These are phyloP conservation scores for Colletotrichum godetiae DNA, from an alignment of 2,329 filamentous ascomycete genomes.

Conservation along the genomic window DNA sequence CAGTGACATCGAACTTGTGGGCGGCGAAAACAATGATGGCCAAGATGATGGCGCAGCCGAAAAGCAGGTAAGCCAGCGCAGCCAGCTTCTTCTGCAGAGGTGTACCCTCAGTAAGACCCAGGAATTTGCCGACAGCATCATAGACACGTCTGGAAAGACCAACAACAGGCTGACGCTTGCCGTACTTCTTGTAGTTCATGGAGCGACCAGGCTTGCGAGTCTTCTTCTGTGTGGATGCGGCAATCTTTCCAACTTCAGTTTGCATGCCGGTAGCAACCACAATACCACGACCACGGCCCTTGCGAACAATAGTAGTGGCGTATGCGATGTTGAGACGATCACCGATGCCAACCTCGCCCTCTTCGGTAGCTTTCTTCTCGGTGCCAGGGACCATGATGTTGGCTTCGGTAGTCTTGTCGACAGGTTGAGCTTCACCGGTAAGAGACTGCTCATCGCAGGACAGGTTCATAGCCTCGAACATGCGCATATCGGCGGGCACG, in stretches of 20 bases:
- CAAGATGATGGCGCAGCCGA: slow-evolving; percentile 73
- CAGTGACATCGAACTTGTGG: slow-evolving; percentile 62
- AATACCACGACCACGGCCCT: slow-evolving; percentile 78
- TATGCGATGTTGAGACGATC: slow-evolving; percentile 82
- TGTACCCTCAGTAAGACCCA: slow-evolving; percentile 75
- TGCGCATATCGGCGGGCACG: slow-evolving; percentile 77
- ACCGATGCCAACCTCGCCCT: slow-evolving; percentile 71
- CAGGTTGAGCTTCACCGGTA: slow-evolving; percentile 80
- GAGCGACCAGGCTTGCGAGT: slow-evolving; percentile 65
- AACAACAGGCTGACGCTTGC: slow-evolving; percentile 60
- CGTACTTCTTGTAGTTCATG: slow-evolving; percentile 65
- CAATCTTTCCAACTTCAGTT: slow-evolving; percentile 78
- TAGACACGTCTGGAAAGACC: slow-evolving; percentile 59
- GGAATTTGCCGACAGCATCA: slow-evolving; percentile 66
- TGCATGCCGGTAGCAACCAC: slow-evolving; percentile 79
- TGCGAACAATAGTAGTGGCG: slow-evolving; percentile 78
- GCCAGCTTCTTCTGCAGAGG: slow-evolving; percentile 83
- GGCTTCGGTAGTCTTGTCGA: slow-evolving; percentile 71
- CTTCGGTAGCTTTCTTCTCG: slow-evolving; percentile 56
- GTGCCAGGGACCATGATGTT: slow-evolving; percentile 55
- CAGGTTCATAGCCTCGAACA: slow-evolving; percentile 81
- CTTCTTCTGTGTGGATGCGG: slow-evolving; percentile 65
- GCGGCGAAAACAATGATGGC: slow-evolving; percentile 69
- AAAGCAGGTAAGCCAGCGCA: slow-evolving; percentile 81
- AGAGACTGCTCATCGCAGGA: slow-evolving; percentile 83